Percentiles rank a stretch among this genome's conserved stretches.
These are phyloP conservation scores for Petunia axillaris DNA, from an alignment of 257 asterid species.

Conservation along the genomic window DNA sequence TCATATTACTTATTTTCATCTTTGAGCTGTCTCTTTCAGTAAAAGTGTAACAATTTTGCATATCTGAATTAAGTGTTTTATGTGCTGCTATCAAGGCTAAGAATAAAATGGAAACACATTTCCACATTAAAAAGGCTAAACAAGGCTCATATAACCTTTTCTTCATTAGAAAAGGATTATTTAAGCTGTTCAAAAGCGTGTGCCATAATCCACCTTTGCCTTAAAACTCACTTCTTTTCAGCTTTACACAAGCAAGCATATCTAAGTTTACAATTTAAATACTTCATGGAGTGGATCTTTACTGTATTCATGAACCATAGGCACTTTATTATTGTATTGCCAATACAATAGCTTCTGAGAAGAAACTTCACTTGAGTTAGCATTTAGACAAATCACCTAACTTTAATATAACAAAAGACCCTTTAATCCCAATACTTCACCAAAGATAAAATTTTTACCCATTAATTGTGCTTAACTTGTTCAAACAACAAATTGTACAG, in stretches of 20 bases:
- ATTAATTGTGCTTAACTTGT: background rate
- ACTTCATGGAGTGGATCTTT: background rate
- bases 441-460: background rate
- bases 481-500: slow-evolving; percentile 18
- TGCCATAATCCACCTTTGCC: background rate
- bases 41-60: background rate
- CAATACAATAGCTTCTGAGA: slow-evolving; percentile 3
- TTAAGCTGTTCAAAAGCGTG: slow-evolving; percentile 4
- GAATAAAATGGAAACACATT: slow-evolving; percentile 16
- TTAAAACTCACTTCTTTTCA: background rate
- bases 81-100: slow-evolving; percentile 13
- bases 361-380: background rate
- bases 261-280: background rate
- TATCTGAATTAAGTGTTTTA: background rate
- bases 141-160: slow-evolving; percentile 4
- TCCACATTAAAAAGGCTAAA: slow-evolving; percentile 9
- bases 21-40: slow-evolving; percentile 18
- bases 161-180: background rate
- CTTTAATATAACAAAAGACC: background rate
- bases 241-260: slow-evolving; percentile 1
- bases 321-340: background rate
- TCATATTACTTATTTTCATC: background rate
- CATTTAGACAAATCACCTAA: background rate
- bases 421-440: background rate
- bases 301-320: background rate